Conservation (phyloP, 495 filamentous ascomycete species). For the Tuber magnatum region DNA sequence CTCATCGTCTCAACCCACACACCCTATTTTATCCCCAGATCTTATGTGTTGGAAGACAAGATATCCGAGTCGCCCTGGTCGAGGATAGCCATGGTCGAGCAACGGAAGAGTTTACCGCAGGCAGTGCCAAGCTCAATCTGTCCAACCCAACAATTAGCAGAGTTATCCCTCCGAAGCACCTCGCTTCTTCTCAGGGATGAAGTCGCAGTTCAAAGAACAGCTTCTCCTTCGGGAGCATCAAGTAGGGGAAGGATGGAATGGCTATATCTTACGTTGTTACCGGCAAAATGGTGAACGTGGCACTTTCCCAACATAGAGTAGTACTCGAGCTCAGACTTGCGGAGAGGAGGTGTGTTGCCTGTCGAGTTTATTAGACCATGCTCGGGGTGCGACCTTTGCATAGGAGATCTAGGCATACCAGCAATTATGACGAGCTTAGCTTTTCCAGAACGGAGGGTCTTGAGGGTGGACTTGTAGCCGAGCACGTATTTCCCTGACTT, state of each 20-base stretch:
- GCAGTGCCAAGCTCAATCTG: slow-evolving; percentile 96
- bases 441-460: slow-evolving; percentile 82
- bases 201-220: slow-evolving; percentile 15
- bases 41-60: slow-evolving; percentile 48
- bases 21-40: slow-evolving; percentile 3
- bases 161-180: slow-evolving; percentile 72
- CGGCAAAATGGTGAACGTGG: slow-evolving; percentile 89
- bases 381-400: background rate
- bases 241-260: slow-evolving; percentile 6
- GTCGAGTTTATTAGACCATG: background rate
- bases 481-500: slow-evolving; percentile 74
- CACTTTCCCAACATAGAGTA: slow-evolving; percentile 92
- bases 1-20: slow-evolving; percentile 7
- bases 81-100: slow-evolving; percentile 88
- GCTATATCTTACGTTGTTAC: slow-evolving; percentile 83
- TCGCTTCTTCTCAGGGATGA: slow-evolving; percentile 70
- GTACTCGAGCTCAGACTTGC: slow-evolving; percentile 90
- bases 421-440: slow-evolving; percentile 74
- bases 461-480: slow-evolving; percentile 93
- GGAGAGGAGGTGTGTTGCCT: slow-evolving; percentile 82
- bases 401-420: slow-evolving; percentile 43
- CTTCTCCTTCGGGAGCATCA: slow-evolving; percentile 33
- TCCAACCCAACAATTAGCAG: slow-evolving; percentile 13
- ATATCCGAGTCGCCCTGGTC: slow-evolving; percentile 99
- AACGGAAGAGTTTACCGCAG: slow-evolving; percentile 82